A percentile compares a stretch with the other conserved stretches of the same genome.
phyloP scores from a whole-genome alignment of 2,329 filamentous ascomycete genomes.

The Arthrobotrys sinensis region DNA sequence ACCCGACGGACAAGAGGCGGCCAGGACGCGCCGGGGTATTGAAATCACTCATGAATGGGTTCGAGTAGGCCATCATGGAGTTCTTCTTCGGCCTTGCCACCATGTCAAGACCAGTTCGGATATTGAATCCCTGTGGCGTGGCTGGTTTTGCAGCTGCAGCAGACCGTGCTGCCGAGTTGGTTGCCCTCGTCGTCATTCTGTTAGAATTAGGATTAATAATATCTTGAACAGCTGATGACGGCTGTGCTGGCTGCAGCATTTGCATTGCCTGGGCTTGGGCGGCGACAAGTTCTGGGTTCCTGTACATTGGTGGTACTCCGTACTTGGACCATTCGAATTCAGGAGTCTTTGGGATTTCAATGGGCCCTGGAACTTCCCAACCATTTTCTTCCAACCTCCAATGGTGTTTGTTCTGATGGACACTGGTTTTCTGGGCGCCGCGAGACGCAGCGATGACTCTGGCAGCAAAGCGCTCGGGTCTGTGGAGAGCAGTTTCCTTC shows the following conservation, averaged over 20 bases:
- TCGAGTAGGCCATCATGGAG: constrained; percentile 46
- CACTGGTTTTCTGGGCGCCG: constrained; percentile 58
- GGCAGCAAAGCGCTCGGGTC: constrained; percentile 51
- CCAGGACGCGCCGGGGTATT: constrained; percentile 30
- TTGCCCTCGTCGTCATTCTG: constrained; percentile 56
- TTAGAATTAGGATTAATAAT: constrained; percentile 58
- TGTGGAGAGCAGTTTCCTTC: constrained; percentile 41
- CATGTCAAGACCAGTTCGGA: constrained; percentile 57
- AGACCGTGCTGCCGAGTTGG: constrained; percentile 46
- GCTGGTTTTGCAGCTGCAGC: constrained; percentile 31
- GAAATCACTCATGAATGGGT: constrained; percentile 49
- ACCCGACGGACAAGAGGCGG: constrained; percentile 51
- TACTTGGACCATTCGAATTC: constrained; percentile 53
- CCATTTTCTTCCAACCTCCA: constrained; percentile 56
- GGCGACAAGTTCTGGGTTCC: constrained; percentile 13
- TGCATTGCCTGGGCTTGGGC: constrained; percentile 22
- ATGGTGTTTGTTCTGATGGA: constrained; percentile 58
- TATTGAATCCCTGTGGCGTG: constrained; percentile 45
- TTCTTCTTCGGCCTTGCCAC: constrained; percentile 46
- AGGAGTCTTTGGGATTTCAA: constrained; percentile 49
- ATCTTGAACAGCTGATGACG: constrained; percentile 43
- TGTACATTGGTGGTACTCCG: constrained; percentile 56
- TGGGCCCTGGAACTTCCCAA: constrained; percentile 44
- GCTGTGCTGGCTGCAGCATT: constrained; percentile 19
- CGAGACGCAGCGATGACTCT: constrained; percentile 60